Percentiles rank a stretch among this genome's conserved stretches.
Conservation (phyloP, 1,139 yeast genomes). For the Suhomyces atakaporum region DNA sequence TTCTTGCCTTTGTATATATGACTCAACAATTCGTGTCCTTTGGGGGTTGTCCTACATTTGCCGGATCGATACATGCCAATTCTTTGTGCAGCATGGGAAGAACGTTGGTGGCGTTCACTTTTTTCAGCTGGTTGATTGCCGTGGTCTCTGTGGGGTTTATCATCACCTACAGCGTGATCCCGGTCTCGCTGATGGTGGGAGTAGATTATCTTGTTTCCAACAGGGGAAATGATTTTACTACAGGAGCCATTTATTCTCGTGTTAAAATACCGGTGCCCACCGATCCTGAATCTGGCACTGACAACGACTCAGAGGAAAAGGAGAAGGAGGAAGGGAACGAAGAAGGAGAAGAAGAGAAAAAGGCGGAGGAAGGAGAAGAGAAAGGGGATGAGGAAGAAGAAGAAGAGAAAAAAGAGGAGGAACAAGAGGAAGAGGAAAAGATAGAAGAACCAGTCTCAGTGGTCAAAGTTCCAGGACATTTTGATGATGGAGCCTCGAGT, state of each 20-base stretch:
- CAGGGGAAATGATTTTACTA: slow-evolving; percentile 11
- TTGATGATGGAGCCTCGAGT: slow-evolving; percentile 6
- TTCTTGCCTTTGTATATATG: slow-evolving; percentile 13
- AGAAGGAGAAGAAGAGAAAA: not conserved
- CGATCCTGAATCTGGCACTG: slow-evolving; percentile 6
- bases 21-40: slow-evolving; percentile 10
- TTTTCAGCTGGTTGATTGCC: slow-evolving; percentile 28
- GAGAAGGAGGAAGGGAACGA: not conserved
- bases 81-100: slow-evolving; percentile 21
- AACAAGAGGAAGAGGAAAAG: not conserved
- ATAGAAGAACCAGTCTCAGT: not conserved
- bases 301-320: slow-evolving; percentile 2
- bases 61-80: slow-evolving; percentile 1
- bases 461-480: slow-evolving; percentile 10
- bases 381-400: not conserved
- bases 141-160: slow-evolving; percentile 9
- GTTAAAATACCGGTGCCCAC: slow-evolving; percentile 7
- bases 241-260: slow-evolving; percentile 14
- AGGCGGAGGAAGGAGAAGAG: not conserved
- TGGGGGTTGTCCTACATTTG: slow-evolving; percentile 12
- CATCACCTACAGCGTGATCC: slow-evolving; percentile 10
- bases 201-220: slow-evolving; percentile 8
- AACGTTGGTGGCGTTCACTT: slow-evolving; percentile 33
- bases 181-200: slow-evolving; percentile 10
- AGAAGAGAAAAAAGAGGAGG: not conserved